Conservation (phyloP, 495 filamentous ascomycete genomes). For the Penicillium lagena region DNA sequence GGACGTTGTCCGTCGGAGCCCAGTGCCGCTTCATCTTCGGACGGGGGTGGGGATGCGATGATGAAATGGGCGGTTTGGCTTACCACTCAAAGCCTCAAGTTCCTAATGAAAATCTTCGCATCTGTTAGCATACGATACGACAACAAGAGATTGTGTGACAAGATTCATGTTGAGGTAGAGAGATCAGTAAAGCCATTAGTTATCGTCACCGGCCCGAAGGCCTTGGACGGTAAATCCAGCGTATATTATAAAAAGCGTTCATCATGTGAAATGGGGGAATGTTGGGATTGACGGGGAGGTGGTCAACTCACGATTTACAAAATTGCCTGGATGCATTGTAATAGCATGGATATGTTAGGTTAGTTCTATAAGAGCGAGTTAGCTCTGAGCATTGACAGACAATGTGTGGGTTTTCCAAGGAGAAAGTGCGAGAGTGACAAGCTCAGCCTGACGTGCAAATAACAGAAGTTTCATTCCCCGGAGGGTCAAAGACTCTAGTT, state of each 20-base stretch:
- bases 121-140: conserved; percentile 18
- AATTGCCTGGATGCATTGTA: background rate
- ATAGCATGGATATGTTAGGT: conserved; percentile 1
- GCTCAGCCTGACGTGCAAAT: conserved; percentile 99
- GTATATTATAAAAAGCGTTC: conserved; percentile 76
- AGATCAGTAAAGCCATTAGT: conserved; percentile 84
- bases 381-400: conserved; percentile 15
- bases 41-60: conserved; percentile 7
- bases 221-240: conserved; percentile 99
- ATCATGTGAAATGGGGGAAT: conserved; percentile 52
- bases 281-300: background rate
- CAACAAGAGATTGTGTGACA: background rate
- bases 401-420: conserved; percentile 9
- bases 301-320: conserved; percentile 22
- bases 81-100: conserved; percentile 16
- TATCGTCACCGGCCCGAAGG: conserved; percentile 71
- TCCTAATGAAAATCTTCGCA: conserved; percentile 12
- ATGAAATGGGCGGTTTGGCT: conserved; percentile 15
- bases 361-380: conserved; percentile 20
- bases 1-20: conserved; percentile 76
- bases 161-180: conserved; percentile 6
- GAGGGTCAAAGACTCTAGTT: conserved; percentile 99
- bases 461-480: conserved; percentile 84
- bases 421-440: conserved; percentile 6
- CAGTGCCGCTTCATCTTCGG: conserved; percentile 99